Evolutionary conservation across 2,329 filamentous ascomycete species (phyloP).

Genomic region (Ophiognomonia clavigignenti-juglandacearum): DNA sequence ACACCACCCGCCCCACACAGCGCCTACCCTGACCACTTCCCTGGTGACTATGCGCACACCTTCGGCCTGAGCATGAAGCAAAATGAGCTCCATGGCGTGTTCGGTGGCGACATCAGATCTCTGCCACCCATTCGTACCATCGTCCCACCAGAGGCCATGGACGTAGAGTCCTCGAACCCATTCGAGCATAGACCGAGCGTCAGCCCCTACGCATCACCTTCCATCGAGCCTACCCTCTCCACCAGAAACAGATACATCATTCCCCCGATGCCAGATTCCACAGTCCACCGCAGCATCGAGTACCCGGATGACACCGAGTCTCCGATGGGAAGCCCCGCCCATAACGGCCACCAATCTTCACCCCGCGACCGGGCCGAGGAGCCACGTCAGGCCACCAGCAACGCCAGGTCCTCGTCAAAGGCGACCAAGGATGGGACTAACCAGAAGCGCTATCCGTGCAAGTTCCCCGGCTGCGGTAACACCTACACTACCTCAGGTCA

Average conservation of each 20-base stretch:
- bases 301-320: background rate
- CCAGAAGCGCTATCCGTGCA: slow-evolving; percentile 69
- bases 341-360: background rate
- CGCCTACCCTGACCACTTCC: slow-evolving; percentile 24
- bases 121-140: slow-evolving; percentile 13
- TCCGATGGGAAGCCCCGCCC: background rate
- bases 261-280: background rate
- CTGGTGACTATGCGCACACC: slow-evolving; percentile 22
- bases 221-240: no score
- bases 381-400: slow-evolving; percentile 17
- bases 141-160: slow-evolving; percentile 5
- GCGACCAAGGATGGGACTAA: slow-evolving; percentile 18
- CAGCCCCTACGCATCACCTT: no score
- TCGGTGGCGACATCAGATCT: slow-evolving; percentile 2
- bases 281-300: slow-evolving; percentile 6
- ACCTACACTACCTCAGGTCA: slow-evolving; percentile 82
- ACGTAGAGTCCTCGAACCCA: slow-evolving; percentile 2
- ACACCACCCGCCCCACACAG: slow-evolving; percentile 41
- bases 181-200: slow-evolving; percentile 6
- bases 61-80: slow-evolving; percentile 19
- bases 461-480: slow-evolving; percentile 67
- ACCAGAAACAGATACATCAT: slow-evolving; percentile 1
- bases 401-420: slow-evolving; percentile 7
- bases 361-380: slow-evolving; percentile 42
- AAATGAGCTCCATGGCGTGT: no score